Conservation (phyloP, 2,329 filamentous ascomycete genomes). For the Pseudogymnoascus sp. region DNA sequence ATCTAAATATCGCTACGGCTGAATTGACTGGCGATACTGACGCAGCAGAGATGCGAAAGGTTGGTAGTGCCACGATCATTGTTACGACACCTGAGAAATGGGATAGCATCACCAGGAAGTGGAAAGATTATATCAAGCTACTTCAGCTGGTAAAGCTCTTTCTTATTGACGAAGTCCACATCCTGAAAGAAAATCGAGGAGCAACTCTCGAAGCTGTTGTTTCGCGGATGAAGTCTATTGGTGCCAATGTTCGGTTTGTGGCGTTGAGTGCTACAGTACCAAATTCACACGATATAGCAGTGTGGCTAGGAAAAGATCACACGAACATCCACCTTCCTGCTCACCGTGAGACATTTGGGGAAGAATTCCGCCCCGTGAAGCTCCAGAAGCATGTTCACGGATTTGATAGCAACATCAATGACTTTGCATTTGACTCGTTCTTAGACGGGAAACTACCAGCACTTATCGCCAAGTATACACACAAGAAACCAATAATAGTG, state of each 20-base stretch:
- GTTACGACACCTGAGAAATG: slow-evolving; percentile 87
- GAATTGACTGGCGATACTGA: slow-evolving; percentile 81
- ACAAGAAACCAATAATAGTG: slow-evolving; percentile 70
- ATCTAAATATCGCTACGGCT: slow-evolving; percentile 61
- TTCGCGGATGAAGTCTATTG: slow-evolving; percentile 78
- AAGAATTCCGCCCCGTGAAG: slow-evolving; percentile 73
- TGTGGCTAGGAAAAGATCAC: slow-evolving; percentile 66
- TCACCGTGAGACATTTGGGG: slow-evolving; percentile 62
- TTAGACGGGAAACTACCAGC: slow-evolving; percentile 60
- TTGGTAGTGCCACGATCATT: slow-evolving; percentile 73
- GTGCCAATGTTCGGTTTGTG: slow-evolving; percentile 68
- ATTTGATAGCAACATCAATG: slow-evolving; percentile 56
- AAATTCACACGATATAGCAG: slow-evolving; percentile 72
- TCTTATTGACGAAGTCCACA: slow-evolving; percentile 82
- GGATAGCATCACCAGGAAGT: slow-evolving; percentile 83
- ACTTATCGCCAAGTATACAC: slow-evolving; percentile 59
- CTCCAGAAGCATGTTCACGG: slow-evolving; percentile 72
- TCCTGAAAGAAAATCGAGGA: slow-evolving; percentile 71
- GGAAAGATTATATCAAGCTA: slow-evolving; percentile 71
- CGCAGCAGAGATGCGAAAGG: slow-evolving; percentile 55
- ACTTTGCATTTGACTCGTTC: slow-evolving; percentile 69
- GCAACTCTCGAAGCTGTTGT: slow-evolving; percentile 79
- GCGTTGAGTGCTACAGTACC: slow-evolving; percentile 79
- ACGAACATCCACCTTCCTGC: slow-evolving; percentile 57
- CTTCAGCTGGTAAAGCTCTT: slow-evolving; percentile 72